phyloP scores from a whole-genome alignment of 2,329 filamentous ascomycete genomes.

The Aureobasidium sp. region DNA sequence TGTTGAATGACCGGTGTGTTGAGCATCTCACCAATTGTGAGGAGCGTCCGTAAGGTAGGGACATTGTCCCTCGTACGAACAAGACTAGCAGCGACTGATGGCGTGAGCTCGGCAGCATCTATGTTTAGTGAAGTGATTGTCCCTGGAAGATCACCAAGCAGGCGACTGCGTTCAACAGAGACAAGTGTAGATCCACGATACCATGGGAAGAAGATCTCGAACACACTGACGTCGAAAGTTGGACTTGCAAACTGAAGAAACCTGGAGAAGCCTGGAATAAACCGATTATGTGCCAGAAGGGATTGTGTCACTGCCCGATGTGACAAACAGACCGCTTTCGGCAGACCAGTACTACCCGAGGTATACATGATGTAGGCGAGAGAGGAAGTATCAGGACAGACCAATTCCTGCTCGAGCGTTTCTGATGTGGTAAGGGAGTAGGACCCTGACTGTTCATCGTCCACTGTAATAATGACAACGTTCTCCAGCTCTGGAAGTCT shows the following conservation, averaged over 20 bases:
- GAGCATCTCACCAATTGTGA: conserved; percentile 93
- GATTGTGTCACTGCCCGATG: conserved; percentile 75
- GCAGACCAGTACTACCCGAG: conserved; percentile 78
- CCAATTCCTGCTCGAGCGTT: background rate
- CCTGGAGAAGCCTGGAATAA: conserved; percentile 66
- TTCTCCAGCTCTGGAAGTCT: conserved; percentile 28
- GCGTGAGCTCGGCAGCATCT: conserved; percentile 82
- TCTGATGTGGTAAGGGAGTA: background rate
- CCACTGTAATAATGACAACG: conserved; percentile 33
- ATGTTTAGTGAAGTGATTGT: conserved; percentile 57
- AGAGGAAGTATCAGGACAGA: background rate
- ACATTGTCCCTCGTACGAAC: conserved; percentile 58
- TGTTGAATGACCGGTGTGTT: conserved; percentile 67
- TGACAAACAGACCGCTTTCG: conserved; percentile 78
- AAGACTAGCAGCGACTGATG: conserved; percentile 74
- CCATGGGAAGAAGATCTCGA: conserved; percentile 87
- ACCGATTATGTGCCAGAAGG: conserved; percentile 67
- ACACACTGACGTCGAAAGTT: conserved; percentile 90
- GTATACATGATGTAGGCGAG: conserved; percentile 91
- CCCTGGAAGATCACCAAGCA: conserved; percentile 66
- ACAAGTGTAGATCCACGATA: conserved; percentile 66
- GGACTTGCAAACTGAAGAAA: conserved; percentile 90
- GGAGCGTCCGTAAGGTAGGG: conserved; percentile 58
- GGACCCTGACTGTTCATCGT: conserved; percentile 20
- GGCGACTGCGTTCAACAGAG: conserved; percentile 55